These are phyloP conservation scores for Calycina marina DNA, from an alignment of 2,329 filamentous ascomycete species.

Conservation along the genomic window DNA sequence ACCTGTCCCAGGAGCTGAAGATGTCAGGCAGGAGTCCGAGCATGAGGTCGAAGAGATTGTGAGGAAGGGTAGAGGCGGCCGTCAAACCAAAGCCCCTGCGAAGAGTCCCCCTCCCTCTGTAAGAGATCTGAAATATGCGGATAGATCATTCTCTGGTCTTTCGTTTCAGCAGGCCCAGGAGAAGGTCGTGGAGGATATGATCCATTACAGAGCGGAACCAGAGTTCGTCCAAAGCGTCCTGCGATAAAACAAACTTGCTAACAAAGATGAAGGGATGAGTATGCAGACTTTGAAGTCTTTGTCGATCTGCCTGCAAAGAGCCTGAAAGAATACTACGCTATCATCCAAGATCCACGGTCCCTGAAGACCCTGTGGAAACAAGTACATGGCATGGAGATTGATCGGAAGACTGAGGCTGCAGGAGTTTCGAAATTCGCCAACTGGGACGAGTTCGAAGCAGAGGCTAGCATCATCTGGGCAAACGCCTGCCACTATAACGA, in stretches of 20 bases:
- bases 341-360: slow-evolving; percentile 70
- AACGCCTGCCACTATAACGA: slow-evolving; percentile 88
- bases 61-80: slow-evolving; percentile 13
- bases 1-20: slow-evolving; percentile 41
- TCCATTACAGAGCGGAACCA: slow-evolving; percentile 49
- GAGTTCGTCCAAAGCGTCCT: slow-evolving; percentile 34
- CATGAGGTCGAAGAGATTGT: slow-evolving; percentile 11
- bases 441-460: slow-evolving; percentile 72
- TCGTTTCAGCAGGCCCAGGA: slow-evolving; percentile 77
- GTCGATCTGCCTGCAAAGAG: slow-evolving; percentile 59
- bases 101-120: slow-evolving; percentile 27
- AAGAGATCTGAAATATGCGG: slow-evolving; percentile 38
- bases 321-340: slow-evolving; percentile 72
- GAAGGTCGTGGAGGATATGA: slow-evolving; percentile 63
- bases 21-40: slow-evolving; percentile 21
- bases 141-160: slow-evolving; percentile 52
- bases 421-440: slow-evolving; percentile 57
- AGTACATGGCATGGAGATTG: slow-evolving; percentile 44
- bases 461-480: slow-evolving; percentile 67
- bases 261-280: slow-evolving; percentile 43
- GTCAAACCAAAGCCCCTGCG: slow-evolving; percentile 20
- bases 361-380: slow-evolving; percentile 64
- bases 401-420: slow-evolving; percentile 48
- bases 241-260: background rate
- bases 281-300: slow-evolving; percentile 59